Percentiles rank a stretch among this genome's conserved stretches.
Evolutionary conservation across 345 rosid species (phyloP).

Genomic region (Iberis pinnata): DNA sequence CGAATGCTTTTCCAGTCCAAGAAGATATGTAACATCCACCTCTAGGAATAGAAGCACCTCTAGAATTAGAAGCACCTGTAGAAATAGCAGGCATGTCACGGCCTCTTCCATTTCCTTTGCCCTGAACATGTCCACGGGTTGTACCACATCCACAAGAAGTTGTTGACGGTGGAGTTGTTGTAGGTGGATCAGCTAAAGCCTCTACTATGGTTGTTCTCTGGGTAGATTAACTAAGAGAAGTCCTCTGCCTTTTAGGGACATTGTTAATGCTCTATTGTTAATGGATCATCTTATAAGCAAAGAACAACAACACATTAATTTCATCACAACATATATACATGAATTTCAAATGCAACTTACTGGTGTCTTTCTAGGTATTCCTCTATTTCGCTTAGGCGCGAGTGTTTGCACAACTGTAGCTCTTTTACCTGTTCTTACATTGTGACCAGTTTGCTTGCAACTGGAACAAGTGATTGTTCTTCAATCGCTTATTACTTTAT

Average conservation of each 20-base stretch:
- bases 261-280: not conserved
- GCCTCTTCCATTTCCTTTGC: no score
- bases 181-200: not conserved
- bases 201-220: no score
- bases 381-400: not conserved
- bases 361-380: not conserved
- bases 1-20: no score
- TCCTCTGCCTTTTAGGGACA: not conserved
- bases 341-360: not conserved
- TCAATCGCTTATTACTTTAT: not conserved
- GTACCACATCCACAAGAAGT: no score
- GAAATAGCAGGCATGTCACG: no score
- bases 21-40: no score
- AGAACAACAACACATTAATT: no score
- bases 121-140: no score
- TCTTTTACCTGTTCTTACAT: not conserved
- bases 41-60: no score
- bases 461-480: not conserved
- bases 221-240: not conserved
- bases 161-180: no score
- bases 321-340: not conserved
- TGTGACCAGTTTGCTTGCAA: not conserved
- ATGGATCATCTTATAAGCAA: not conserved
- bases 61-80: no score
- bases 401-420: not conserved